A percentile compares a stretch with the other conserved stretches of the same genome.
phyloP scores from a whole-genome alignment of 1,139 yeast genomes.

The Sugiyamaella pinicola region DNA sequence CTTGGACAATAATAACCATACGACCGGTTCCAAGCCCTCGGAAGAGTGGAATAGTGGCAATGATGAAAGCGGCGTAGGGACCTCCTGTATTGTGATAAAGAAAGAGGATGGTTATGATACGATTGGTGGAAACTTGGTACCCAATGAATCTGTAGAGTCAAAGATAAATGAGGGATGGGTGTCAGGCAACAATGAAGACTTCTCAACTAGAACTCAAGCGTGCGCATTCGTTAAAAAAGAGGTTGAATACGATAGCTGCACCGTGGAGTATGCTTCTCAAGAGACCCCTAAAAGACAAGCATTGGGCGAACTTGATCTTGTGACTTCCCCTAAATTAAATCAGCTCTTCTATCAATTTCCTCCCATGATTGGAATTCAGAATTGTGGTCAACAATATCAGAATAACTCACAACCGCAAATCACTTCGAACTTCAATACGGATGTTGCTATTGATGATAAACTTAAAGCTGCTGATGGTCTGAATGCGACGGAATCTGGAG shows the following conservation, averaged over 20 bases:
- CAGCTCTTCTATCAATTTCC: background rate
- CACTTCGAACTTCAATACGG: background rate
- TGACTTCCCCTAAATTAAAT: constrained; percentile 1
- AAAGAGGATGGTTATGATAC: background rate
- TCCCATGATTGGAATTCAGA: background rate
- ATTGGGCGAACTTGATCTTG: constrained; percentile 5
- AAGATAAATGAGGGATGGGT: too few species aligned
- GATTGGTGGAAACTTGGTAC: background rate
- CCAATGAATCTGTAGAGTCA: background rate
- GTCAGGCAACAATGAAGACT: constrained; percentile 4
- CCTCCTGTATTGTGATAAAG: background rate
- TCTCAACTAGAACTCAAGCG: background rate
- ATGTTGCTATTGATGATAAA: background rate
- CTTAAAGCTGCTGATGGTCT: background rate
- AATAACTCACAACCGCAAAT: background rate
- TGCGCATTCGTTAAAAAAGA: background rate
- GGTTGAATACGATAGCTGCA: background rate
- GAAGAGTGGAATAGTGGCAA: background rate
- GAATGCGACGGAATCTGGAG: background rate
- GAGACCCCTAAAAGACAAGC: constrained; percentile 3
- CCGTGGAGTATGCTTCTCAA: background rate
- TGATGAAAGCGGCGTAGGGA: background rate
- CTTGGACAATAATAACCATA: background rate
- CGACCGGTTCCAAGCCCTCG: background rate
- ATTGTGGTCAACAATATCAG: background rate